A percentile compares a stretch with the other conserved stretches of the same genome.
Conservation (phyloP, 768 basidiomycete genomes). For the Mycena epipterygia region DNA sequence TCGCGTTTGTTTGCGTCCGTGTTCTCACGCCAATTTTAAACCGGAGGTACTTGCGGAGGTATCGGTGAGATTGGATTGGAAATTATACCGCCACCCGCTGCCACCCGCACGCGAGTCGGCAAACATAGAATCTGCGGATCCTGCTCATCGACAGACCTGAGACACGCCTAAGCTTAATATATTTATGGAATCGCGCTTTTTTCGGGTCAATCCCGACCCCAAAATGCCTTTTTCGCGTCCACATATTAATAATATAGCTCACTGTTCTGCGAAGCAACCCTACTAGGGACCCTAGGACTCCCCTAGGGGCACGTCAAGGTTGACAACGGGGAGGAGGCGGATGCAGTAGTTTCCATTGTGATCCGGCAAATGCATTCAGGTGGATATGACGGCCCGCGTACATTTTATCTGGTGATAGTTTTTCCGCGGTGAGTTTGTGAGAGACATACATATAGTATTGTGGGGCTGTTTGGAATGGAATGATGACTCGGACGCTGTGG, state of each 20-base stretch:
- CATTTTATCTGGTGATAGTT: no score
- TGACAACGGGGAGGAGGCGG: neutral
- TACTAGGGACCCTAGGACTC: neutral
- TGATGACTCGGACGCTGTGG: constrained; percentile 10
- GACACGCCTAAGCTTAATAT: constrained; percentile 2
- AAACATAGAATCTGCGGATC: constrained; percentile 26
- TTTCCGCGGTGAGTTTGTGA: no score
- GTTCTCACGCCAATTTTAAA: constrained; percentile 26
- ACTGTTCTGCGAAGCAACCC: constrained; percentile 13
- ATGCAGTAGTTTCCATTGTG: constrained; percentile 7
- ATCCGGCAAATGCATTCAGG: constrained; percentile 5
- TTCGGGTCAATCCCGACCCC: constrained; percentile 39
- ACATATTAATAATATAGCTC: constrained; percentile 4
- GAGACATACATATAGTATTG: neutral
- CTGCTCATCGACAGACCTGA: neutral
- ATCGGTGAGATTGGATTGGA: neutral
- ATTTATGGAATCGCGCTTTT: constrained; percentile 35
- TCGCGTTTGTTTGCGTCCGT: constrained; percentile 24
- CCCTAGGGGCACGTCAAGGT: constrained; percentile 9
- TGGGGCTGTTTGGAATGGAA: constrained; percentile 15
- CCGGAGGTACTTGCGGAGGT: constrained; percentile 16
- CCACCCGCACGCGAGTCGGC: constrained; percentile 31
- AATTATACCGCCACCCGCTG: neutral
- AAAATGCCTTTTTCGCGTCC: constrained; percentile 1
- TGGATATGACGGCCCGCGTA: no score